These are phyloP conservation scores for Schizochytrium sp. DNA, from an alignment of 108 stramenopile genomes.

Conservation along the genomic window DNA sequence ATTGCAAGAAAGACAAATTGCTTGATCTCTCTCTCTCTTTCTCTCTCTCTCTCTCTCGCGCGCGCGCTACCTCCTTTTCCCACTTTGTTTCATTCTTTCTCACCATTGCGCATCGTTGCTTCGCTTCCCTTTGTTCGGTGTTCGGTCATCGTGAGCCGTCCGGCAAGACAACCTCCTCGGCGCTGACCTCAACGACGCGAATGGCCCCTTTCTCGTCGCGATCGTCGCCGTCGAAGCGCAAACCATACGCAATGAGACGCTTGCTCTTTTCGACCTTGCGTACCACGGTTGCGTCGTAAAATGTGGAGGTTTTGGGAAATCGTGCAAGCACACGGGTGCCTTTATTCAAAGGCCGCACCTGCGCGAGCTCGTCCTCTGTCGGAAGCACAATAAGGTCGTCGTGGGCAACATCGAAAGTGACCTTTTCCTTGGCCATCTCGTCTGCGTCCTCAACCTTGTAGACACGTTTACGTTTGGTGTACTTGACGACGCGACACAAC, in stretches of 20 bases:
- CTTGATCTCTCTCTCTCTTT: no score
- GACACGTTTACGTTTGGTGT: neutral
- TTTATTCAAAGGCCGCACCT: neutral
- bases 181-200: neutral
- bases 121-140: no score
- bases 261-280: slow-evolving; percentile 1
- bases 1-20: no score
- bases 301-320: neutral
- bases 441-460: slow-evolving; percentile 6
- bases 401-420: neutral
- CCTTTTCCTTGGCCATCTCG: neutral
- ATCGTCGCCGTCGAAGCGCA: slow-evolving; percentile 1
- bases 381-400: neutral
- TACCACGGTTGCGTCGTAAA: neutral
- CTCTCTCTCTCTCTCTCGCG: no score
- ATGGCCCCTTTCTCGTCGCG: neutral
- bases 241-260: neutral
- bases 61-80: no score
- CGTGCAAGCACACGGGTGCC: slow-evolving; percentile 4
- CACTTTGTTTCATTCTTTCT: no score
- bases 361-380: neutral
- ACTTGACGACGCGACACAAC: neutral
- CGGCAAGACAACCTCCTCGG: neutral
- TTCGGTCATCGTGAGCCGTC: neutral
- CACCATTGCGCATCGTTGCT: no score